phyloP scores from a whole-genome alignment of 495 filamentous ascomycete species.

The Neurospora sp. region DNA sequence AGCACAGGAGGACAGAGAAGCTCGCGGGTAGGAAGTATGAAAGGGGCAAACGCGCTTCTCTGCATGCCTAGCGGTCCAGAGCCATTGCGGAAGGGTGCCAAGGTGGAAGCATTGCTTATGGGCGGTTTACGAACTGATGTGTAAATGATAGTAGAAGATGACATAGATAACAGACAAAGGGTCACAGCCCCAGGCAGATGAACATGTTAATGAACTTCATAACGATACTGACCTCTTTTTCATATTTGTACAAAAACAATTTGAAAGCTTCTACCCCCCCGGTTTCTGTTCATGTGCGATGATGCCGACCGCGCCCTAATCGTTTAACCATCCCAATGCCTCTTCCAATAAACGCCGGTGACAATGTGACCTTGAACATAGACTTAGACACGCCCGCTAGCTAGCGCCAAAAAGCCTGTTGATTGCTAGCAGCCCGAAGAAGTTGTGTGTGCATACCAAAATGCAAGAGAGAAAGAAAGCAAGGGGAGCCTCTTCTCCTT shows the following conservation, averaged over 20 bases:
- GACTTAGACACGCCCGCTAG: constrained; percentile 14
- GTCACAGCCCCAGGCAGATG: not conserved
- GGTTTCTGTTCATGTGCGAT: constrained; percentile 6
- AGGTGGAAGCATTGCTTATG: constrained; percentile 37
- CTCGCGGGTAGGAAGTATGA: constrained; percentile 78
- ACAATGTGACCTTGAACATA: constrained; percentile 18
- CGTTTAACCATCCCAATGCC: constrained; percentile 14
- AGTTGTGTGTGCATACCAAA: not conserved
- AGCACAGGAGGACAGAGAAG: constrained; percentile 90
- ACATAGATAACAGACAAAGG: not conserved
- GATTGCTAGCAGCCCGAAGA: not conserved
- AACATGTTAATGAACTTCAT: not conserved
- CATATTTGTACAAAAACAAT: constrained; percentile 4
- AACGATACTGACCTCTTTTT: constrained; percentile 18
- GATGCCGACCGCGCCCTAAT: constrained; percentile 18
- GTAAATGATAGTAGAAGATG: constrained; percentile 1
- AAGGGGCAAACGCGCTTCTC: constrained; percentile 77
- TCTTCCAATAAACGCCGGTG: constrained; percentile 26
- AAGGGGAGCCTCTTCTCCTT: not conserved
- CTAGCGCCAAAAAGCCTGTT: not conserved
- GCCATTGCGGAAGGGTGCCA: constrained; percentile 31
- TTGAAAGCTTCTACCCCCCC: constrained; percentile 10
- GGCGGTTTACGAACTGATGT: constrained; percentile 22
- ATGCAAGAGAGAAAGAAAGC: not conserved
- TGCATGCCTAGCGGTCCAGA: constrained; percentile 51